Percentiles rank a stretch among this genome's conserved stretches.
phyloP scores from a whole-genome alignment of 2,329 filamentous ascomycete species.

The Aureobasidium sp. region DNA sequence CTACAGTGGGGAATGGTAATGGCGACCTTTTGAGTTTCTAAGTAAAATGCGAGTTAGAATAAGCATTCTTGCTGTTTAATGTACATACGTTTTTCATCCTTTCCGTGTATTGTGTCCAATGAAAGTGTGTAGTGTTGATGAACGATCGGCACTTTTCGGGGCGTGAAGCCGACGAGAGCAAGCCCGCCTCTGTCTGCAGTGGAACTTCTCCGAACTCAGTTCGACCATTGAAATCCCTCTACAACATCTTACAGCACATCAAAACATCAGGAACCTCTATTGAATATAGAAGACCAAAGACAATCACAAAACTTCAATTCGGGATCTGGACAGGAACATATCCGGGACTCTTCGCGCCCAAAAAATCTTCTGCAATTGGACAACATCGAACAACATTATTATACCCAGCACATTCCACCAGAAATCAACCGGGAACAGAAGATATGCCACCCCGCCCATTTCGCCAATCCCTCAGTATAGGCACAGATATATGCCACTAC shows the following conservation, averaged over 20 bases:
- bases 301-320: too few species aligned
- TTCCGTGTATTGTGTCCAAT: neutral
- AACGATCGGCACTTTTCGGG: neutral
- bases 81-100: neutral
- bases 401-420: neutral
- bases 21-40: constrained; percentile 29
- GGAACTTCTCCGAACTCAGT: neutral
- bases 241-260: too few species aligned
- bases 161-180: neutral
- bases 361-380: too few species aligned
- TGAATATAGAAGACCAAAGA: too few species aligned
- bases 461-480: constrained; percentile 58
- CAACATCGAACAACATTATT: too few species aligned
- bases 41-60: neutral
- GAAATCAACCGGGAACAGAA: neutral
- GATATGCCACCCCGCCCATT: constrained; percentile 45
- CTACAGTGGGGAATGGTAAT: constrained; percentile 47
- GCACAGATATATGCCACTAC: constrained; percentile 70
- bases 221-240: neutral
- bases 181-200: neutral
- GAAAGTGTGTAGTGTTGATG: neutral
- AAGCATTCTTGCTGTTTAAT: neutral
- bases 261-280: too few species aligned
- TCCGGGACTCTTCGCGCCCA: too few species aligned
- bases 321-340: too few species aligned